These are phyloP conservation scores for Neurospora cerealis DNA, from an alignment of 495 filamentous ascomycete genomes.

Conservation along the genomic window DNA sequence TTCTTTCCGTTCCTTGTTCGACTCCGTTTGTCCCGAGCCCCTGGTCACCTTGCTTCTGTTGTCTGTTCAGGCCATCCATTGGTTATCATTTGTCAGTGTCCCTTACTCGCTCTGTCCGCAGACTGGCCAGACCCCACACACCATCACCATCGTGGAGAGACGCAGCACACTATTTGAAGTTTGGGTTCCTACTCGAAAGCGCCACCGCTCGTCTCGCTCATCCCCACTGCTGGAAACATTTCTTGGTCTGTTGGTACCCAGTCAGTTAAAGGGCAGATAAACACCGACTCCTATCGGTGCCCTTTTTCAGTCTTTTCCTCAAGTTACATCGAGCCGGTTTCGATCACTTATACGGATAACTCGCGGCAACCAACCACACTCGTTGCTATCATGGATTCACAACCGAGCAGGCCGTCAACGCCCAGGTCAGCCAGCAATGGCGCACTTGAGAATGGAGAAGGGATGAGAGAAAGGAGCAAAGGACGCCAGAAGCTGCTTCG, in stretches of 20 bases:
- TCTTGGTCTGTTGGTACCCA: background rate
- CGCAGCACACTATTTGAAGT: background rate
- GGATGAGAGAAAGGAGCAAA: slow-evolving; percentile 53
- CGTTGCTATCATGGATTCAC: background rate
- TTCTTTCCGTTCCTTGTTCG: background rate
- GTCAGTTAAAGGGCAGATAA: background rate
- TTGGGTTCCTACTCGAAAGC: background rate
- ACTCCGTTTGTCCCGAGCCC: background rate
- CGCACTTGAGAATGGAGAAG: slow-evolving; percentile 16
- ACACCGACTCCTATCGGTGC: background rate
- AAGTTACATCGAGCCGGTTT: background rate
- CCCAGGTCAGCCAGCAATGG: slow-evolving; percentile 3
- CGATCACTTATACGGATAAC: background rate
- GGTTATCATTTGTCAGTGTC: background rate
- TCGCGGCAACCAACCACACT: background rate
- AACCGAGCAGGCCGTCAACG: background rate
- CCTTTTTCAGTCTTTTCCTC: background rate
- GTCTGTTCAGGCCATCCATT: background rate
- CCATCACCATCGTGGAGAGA: background rate
- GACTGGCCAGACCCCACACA: background rate
- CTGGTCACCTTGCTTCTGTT: background rate
- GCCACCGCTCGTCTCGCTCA: background rate
- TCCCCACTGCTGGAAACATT: background rate
- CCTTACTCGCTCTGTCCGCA: background rate
- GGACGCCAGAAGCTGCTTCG: slow-evolving; percentile 67